Evolutionary conservation across 2,329 filamentous ascomycete genomes (phyloP).

Genomic region (Akanthomyces muscarius): DNA sequence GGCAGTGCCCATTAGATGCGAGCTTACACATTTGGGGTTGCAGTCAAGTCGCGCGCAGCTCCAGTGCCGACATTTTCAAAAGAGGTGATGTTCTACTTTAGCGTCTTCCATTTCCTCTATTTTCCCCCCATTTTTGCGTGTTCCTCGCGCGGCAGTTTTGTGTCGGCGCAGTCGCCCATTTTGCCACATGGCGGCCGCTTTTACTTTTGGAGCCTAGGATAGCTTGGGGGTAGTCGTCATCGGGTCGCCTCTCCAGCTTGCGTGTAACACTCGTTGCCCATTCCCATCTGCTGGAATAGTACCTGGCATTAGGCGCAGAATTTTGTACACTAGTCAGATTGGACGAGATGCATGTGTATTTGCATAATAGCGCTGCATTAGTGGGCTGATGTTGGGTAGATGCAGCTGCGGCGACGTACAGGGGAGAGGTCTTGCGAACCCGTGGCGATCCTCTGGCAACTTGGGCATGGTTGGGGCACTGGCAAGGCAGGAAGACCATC

Average conservation of each 20-base stretch:
- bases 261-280: too few relatives aligned
- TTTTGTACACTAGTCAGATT: background rate
- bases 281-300: background rate
- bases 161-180: background rate
- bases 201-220: background rate
- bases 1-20: background rate
- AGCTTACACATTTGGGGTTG: background rate
- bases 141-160: background rate
- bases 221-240: background rate
- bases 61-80: too few relatives aligned
- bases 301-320: background rate
- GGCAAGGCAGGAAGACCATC: too few relatives aligned
- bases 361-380: background rate
- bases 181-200: background rate
- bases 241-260: background rate
- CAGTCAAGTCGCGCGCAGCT: background rate
- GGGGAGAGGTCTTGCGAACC: background rate
- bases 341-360: background rate
- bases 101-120: background rate
- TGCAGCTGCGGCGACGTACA: background rate
- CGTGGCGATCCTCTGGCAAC: too few relatives aligned
- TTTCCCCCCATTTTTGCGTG: background rate
- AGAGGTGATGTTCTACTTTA: background rate
- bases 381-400: background rate
- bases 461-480: background rate